Evolutionary conservation across 2,329 filamentous ascomycete genomes (phyloP).

Genomic region (Cercospora beticola): DNA sequence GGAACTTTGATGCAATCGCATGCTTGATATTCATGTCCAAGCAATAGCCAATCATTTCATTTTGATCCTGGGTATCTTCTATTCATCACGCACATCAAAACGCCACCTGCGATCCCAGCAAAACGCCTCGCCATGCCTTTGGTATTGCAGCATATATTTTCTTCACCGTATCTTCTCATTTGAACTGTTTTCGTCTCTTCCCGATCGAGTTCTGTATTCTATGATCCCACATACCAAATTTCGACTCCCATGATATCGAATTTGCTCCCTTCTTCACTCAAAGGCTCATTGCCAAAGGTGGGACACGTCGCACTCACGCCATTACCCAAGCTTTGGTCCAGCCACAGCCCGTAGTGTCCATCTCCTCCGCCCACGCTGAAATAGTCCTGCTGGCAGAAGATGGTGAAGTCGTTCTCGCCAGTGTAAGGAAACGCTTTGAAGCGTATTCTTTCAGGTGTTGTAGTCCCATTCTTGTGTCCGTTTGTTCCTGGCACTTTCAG

Average conservation of each 20-base stretch:
- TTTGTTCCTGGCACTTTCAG: constrained; percentile 29
- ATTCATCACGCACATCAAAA: not conserved
- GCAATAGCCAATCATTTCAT: not conserved
- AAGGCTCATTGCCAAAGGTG: constrained; percentile 90
- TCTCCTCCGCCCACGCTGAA: constrained; percentile 83
- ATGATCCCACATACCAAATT: constrained; percentile 78
- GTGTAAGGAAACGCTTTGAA: constrained; percentile 98
- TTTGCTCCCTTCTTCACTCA: constrained; percentile 90
- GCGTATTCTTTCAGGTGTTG: constrained; percentile 71
- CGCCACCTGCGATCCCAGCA: not conserved
- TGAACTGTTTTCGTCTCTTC: not conserved
- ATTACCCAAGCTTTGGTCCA: constrained; percentile 79
- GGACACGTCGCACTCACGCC: constrained; percentile 81
- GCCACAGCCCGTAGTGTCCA: constrained; percentile 89
- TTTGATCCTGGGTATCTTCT: not conserved
- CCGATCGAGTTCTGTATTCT: not conserved
- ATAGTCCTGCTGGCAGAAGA: constrained; percentile 84
- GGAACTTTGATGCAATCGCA: not conserved
- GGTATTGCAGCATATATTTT: not conserved
- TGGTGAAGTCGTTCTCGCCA: constrained; percentile 94
- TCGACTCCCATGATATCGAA: constrained; percentile 91
- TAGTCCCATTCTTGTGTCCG: constrained; percentile 35
- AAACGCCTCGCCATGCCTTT: not conserved
- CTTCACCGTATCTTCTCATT: not conserved
- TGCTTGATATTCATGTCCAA: not conserved